These are phyloP conservation scores for Dimocarpus longan DNA, from an alignment of 345 rosid genomes.

Conservation along the genomic window DNA sequence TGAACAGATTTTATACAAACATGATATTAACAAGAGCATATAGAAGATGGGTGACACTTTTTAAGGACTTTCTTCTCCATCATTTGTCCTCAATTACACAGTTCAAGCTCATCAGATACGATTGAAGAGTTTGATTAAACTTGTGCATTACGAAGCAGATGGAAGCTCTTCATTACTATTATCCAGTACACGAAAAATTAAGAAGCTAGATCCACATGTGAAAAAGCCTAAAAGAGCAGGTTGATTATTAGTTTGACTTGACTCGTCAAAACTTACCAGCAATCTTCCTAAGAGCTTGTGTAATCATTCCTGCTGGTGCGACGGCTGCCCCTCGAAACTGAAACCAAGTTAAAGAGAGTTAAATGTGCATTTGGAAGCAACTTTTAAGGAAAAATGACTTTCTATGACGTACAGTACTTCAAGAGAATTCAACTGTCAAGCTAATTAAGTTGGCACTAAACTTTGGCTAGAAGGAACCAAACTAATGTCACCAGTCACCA, in stretches of 20 bases:
- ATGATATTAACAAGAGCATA: not conserved
- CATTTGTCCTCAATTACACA: not conserved
- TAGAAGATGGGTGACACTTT: not conserved
- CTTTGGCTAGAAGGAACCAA: not conserved
- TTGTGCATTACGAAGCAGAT: not conserved
- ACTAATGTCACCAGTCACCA: not conserved
- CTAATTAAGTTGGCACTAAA: not conserved
- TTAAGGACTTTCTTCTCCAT: not conserved
- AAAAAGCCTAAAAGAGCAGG: constrained; percentile 5
- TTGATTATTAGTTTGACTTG: constrained; percentile 2
- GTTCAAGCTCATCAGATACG: constrained; percentile 2
- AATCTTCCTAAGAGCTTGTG: constrained; percentile 61
- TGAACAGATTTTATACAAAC: not conserved
- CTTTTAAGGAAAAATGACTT: not conserved
- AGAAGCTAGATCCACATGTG: constrained; percentile 8
- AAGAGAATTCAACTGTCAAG: not conserved
- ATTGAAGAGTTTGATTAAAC: constrained; percentile 1
- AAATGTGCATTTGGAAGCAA: constrained; percentile 1
- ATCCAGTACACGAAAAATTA: not conserved
- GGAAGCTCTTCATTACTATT: constrained; percentile 4
- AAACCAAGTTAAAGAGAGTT: constrained; percentile 13
- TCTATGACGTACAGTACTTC: not conserved
- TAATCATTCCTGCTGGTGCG: constrained; percentile 66
- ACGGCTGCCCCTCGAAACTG: constrained; percentile 72
- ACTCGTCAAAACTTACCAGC: constrained; percentile 41